Evolutionary conservation across 345 rosid species (phyloP).

Genomic region (Trapa incisa): DNA sequence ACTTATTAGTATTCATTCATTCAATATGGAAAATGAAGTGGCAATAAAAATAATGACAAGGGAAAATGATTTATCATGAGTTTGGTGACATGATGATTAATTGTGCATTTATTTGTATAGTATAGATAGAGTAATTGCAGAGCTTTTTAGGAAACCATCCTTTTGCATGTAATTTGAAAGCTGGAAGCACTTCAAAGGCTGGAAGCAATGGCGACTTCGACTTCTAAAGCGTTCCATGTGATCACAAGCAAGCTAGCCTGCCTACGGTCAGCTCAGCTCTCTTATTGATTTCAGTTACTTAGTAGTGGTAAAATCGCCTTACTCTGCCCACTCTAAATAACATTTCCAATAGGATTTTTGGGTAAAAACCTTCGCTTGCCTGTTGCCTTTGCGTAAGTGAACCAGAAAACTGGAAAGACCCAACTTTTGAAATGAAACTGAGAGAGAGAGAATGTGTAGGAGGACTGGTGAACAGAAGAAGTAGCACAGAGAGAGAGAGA

Average conservation of each 20-base stretch:
- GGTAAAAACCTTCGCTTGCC: too few species aligned
- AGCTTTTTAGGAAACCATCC: conserved; percentile 1
- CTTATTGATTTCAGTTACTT: too few species aligned
- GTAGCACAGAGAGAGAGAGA: background rate
- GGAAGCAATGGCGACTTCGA: too few species aligned
- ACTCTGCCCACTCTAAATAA: too few species aligned
- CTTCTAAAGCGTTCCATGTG: too few species aligned
- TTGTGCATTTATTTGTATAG: background rate
- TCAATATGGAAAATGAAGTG: background rate
- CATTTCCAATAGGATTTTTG: too few species aligned
- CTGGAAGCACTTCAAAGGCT: background rate
- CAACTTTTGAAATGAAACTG: background rate
- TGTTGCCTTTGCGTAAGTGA: too few species aligned
- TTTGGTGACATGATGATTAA: too few species aligned
- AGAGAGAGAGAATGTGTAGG: background rate
- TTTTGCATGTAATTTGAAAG: background rate
- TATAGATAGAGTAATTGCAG: background rate
- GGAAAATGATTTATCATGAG: background rate
- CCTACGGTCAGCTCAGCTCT: too few species aligned
- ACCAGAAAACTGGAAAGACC: background rate
- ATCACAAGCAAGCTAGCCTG: too few species aligned
- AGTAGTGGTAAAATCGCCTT: too few species aligned
- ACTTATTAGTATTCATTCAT: too few species aligned
- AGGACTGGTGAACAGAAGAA: background rate
- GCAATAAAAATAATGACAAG: background rate